Evolutionary conservation across 306 rosid species (phyloP).

Genomic region (Bauhinia variegata): DNA sequence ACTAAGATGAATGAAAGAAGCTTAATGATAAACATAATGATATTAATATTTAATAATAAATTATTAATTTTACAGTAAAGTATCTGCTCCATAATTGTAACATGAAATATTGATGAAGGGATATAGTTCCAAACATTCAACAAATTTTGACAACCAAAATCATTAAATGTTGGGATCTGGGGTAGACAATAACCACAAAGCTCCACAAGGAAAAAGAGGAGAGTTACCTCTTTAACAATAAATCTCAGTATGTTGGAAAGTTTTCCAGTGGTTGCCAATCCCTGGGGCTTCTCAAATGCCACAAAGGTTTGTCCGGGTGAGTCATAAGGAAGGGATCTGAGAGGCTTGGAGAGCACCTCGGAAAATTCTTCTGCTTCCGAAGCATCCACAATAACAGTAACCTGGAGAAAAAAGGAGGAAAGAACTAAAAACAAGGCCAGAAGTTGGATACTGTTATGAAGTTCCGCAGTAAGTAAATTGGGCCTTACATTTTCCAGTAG

Average conservation of each 20-base stretch:
- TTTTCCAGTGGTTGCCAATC: constrained; percentile 74
- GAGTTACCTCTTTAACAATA: constrained; percentile 85
- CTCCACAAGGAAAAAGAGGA: constrained; percentile 19
- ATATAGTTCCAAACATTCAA: too few species aligned
- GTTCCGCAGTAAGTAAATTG: constrained; percentile 13
- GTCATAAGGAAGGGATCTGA: constrained; percentile 91
- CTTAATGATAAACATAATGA: constrained; percentile 13
- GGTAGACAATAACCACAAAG: constrained; percentile 23
- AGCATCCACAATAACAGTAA: constrained; percentile 77
- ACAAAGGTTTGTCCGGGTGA: constrained; percentile 89
- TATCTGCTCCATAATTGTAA: neutral
- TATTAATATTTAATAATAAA: neutral
- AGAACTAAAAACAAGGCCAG: constrained; percentile 27
- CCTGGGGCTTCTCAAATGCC: constrained; percentile 92
- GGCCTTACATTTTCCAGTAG: constrained; percentile 79
- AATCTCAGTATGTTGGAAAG: constrained; percentile 79
- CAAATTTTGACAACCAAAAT: neutral
- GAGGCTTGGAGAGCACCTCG: constrained; percentile 75
- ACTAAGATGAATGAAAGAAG: constrained; percentile 5
- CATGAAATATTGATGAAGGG: too few species aligned
- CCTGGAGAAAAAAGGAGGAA: constrained; percentile 51
- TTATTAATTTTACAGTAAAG: neutral
- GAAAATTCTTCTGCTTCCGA: constrained; percentile 92
- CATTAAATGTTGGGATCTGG: neutral
- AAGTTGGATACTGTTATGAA: constrained; percentile 24